phyloP scores from a whole-genome alignment of 78 protist genomes.

The Planoprotostelium fungivorum region DNA sequence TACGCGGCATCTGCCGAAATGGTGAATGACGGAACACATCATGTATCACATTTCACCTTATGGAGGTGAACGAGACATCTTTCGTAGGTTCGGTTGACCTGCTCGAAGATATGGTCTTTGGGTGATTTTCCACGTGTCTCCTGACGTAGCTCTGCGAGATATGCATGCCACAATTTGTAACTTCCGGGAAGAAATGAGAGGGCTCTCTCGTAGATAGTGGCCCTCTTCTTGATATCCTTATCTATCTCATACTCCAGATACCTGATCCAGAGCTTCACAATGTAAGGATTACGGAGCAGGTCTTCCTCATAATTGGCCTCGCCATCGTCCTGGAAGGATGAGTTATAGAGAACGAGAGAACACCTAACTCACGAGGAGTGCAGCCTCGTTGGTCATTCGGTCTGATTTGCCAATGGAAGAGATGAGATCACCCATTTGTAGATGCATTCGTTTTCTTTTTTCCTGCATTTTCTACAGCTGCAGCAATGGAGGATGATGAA shows the following conservation, averaged over 20 bases:
- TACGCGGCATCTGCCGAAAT: conserved; percentile 95
- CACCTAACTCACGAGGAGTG: not conserved
- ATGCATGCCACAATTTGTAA: conserved; percentile 91
- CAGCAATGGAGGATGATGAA: not conserved
- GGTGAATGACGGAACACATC: not conserved
- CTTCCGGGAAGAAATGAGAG: conserved; percentile 71
- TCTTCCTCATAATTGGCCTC: conserved; percentile 64
- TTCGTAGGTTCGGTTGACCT: conserved; percentile 71
- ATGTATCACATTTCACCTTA: conserved; percentile 45
- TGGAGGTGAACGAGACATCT: conserved; percentile 86
- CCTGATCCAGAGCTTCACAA: conserved; percentile 62
- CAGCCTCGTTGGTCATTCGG: too few relatives aligned
- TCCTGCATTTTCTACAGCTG: not conserved
- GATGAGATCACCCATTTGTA: not conserved
- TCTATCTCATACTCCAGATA: conserved; percentile 59
- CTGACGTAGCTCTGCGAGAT: conserved; percentile 46
- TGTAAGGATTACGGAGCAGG: conserved; percentile 47
- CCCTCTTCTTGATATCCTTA: conserved; percentile 22
- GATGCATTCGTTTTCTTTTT: not conserved
- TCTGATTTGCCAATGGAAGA: not conserved
- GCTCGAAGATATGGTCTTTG: conserved; percentile 66
- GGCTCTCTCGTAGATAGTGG: conserved; percentile 85
- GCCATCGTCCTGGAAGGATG: not conserved
- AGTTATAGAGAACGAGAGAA: not conserved
- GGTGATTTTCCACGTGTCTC: conserved; percentile 33